phyloP scores from a whole-genome alignment of 805 yeast genomes.

The Monosporozyma yasuniensis region DNA sequence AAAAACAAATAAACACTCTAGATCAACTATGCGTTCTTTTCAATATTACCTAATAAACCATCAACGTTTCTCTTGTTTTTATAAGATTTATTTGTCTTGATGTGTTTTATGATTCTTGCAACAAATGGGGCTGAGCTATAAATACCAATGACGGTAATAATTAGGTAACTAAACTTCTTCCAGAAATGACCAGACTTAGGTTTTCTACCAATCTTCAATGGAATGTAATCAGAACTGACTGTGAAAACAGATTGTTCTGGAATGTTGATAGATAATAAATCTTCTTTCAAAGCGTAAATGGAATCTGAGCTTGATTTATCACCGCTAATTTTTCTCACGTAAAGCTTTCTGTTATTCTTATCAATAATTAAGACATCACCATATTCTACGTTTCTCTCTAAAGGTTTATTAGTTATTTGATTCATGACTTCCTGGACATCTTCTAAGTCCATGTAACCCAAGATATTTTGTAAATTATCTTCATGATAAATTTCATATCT shows the following conservation, averaged over 20 bases:
- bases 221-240: background rate
- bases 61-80: slow-evolving; percentile 17
- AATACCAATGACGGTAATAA: background rate
- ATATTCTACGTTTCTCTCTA: slow-evolving; percentile 12
- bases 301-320: slow-evolving; percentile 30
- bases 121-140: background rate
- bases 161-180: background rate
- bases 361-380: slow-evolving; percentile 55
- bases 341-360: slow-evolving; percentile 29
- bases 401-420: background rate
- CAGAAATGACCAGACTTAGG: background rate
- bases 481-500: slow-evolving; percentile 41
- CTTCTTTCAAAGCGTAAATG: slow-evolving; percentile 29
- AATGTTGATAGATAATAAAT: slow-evolving; percentile 33
- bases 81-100: slow-evolving; percentile 11
- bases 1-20: background rate
- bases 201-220: background rate
- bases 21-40: background rate
- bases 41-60: slow-evolving; percentile 13
- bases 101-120: background rate
- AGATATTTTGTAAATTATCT: slow-evolving; percentile 34
- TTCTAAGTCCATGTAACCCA: slow-evolving; percentile 45
- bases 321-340: slow-evolving; percentile 33
- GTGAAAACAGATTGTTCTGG: slow-evolving; percentile 13
- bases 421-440: slow-evolving; percentile 28